These are phyloP conservation scores for Ligustrum vulgare DNA, from an alignment of 257 asterid species.

Conservation along the genomic window DNA sequence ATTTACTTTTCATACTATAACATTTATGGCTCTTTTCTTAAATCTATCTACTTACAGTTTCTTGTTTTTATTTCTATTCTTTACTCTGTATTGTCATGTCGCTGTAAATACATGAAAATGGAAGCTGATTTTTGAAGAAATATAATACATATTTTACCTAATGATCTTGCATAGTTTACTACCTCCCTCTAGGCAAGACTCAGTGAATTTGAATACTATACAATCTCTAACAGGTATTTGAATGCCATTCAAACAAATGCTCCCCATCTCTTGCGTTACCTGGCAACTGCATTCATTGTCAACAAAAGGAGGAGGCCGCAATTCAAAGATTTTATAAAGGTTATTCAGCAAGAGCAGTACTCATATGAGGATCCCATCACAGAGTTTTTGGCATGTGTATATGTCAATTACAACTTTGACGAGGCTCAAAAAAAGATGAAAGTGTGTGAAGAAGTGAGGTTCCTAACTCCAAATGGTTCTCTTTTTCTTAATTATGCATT, in stretches of 20 bases:
- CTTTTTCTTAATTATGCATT: background rate
- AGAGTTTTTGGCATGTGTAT: constrained; percentile 85
- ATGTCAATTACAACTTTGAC: constrained; percentile 92
- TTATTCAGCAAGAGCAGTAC: constrained; percentile 91
- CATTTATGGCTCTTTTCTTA: background rate
- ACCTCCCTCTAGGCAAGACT: background rate
- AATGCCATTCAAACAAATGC: constrained; percentile 97
- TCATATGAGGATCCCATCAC: constrained; percentile 88
- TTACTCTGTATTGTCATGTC: background rate
- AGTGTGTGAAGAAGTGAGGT: constrained; percentile 94
- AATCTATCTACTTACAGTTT: background rate
- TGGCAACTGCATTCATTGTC: constrained; percentile 92
- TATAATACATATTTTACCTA: background rate
- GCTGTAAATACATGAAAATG: background rate
- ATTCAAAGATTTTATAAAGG: constrained; percentile 86
- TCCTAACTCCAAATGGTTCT: constrained; percentile 9
- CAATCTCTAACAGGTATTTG: constrained; percentile 57
- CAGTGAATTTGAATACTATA: constrained; percentile 6
- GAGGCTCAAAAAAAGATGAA: constrained; percentile 93
- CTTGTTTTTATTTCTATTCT: background rate
- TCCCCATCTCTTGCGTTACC: constrained; percentile 89
- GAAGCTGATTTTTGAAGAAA: background rate
- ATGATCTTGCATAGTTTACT: background rate
- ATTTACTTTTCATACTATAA: background rate
- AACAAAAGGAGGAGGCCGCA: constrained; percentile 96